Percentiles rank a stretch among this genome's conserved stretches.
phyloP scores from a whole-genome alignment of 148 eudicot species.

The Arbutus unedo region DNA sequence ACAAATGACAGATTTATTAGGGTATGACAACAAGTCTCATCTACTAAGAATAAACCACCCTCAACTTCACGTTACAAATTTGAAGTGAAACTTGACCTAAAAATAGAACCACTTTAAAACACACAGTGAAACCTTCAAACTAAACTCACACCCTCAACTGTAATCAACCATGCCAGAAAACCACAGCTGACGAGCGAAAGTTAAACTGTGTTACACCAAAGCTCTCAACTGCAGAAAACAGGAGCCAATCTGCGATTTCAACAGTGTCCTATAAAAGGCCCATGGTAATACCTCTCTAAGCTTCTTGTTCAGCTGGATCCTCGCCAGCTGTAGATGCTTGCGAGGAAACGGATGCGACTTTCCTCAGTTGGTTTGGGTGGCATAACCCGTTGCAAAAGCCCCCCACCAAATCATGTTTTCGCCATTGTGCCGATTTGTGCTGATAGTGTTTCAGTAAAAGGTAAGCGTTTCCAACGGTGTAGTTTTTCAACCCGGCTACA shows the following conservation, averaged over 20 bases:
- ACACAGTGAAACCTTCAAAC: background rate
- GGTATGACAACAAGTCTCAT: background rate
- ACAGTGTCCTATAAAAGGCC: too few species aligned
- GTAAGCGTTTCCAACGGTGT: background rate
- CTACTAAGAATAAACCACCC: background rate
- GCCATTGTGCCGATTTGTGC: background rate
- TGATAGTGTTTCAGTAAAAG: background rate
- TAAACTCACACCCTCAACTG: background rate
- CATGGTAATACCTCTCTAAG: too few species aligned
- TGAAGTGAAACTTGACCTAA: background rate
- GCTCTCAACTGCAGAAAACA: background rate
- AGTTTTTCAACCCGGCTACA: background rate
- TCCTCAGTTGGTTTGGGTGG: background rate
- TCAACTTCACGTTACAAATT: background rate
- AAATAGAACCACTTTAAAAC: background rate
- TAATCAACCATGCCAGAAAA: background rate
- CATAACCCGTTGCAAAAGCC: background rate
- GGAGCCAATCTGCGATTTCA: background rate
- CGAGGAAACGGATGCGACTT: background rate
- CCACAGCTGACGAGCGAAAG: background rate
- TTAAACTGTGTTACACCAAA: background rate
- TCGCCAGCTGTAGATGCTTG: background rate
- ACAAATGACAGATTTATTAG: background rate
- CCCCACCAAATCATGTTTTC: background rate
- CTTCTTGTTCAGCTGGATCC: too few species aligned